A percentile compares a stretch with the other conserved stretches of the same genome.
Conservation (phyloP, 306 rosid genomes). For the Quercus robur region DNA sequence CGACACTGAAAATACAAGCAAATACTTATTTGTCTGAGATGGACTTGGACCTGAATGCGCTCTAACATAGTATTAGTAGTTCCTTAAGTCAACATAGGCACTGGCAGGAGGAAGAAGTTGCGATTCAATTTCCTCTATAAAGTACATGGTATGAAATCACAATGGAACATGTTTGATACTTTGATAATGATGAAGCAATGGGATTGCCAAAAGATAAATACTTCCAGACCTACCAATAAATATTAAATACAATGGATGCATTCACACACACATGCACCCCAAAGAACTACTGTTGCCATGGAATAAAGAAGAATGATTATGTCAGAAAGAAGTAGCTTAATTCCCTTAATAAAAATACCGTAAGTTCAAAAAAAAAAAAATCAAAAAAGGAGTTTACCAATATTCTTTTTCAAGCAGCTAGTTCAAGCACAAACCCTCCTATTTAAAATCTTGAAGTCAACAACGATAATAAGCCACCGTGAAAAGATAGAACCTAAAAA, state of each 20-base stretch:
- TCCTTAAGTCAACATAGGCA: slow-evolving; percentile 26
- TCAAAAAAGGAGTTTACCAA: too few relatives aligned
- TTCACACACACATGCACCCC: background rate
- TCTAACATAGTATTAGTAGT: slow-evolving; percentile 26
- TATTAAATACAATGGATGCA: background rate
- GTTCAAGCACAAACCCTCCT: too few relatives aligned
- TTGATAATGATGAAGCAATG: background rate
- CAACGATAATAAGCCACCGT: too few relatives aligned
- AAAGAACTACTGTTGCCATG: background rate
- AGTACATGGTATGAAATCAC: background rate
- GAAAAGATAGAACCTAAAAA: too few relatives aligned
- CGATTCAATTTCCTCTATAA: slow-evolving; percentile 7
- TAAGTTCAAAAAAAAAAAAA: too few relatives aligned
- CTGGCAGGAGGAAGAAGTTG: slow-evolving; percentile 46
- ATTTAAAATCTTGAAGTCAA: too few relatives aligned
- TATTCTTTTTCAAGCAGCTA: too few relatives aligned
- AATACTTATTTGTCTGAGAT: slow-evolving; percentile 30
- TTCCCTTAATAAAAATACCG: too few relatives aligned
- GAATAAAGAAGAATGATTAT: background rate
- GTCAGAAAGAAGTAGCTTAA: too few relatives aligned
- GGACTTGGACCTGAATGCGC: slow-evolving; percentile 43
- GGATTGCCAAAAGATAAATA: background rate
- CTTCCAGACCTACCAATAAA: too few relatives aligned
- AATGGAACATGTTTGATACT: too few relatives aligned
- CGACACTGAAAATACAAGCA: slow-evolving; percentile 39